Conservation (phyloP, 202 grass and related monocot genomes). For the Hordeum pubiflorum region DNA sequence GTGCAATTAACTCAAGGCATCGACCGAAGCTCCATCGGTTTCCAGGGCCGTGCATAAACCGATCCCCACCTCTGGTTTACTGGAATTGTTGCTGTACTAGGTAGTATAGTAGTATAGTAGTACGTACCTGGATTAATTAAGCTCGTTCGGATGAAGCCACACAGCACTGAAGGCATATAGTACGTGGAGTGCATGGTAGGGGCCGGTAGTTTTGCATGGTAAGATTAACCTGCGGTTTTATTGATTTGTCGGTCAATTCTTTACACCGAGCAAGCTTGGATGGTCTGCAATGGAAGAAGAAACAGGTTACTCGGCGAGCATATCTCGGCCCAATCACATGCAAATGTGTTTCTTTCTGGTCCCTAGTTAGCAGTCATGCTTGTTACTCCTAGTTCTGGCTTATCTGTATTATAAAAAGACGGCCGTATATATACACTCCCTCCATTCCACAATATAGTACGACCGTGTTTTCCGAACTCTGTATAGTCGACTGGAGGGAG, state of each 20-base stretch:
- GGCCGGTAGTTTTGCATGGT: not conserved
- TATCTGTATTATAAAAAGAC: not conserved
- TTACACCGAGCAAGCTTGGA: not conserved
- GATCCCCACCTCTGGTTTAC: no score
- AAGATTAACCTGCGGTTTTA: not conserved
- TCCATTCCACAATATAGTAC: no score
- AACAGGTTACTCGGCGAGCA: no score
- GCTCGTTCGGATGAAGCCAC: not conserved
- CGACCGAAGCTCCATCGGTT: no score
- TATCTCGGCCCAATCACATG: not conserved
- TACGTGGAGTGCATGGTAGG: not conserved
- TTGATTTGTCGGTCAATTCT: not conserved
- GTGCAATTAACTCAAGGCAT: no score
- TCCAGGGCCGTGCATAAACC: no score
- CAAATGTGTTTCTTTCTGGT: not conserved
- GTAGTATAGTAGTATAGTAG: no score
- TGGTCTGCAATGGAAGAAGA: not conserved
- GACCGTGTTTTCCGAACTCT: no score
- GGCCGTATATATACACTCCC: not conserved
- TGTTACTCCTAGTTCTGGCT: no score
- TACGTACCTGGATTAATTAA: not conserved
- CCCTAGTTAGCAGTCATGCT: not conserved
- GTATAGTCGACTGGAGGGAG: no score
- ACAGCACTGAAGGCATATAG: no score
- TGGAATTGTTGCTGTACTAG: not conserved